Evolutionary conservation across 2,329 filamentous ascomycete species (phyloP), one percentile per base, ranked within the genome.

Genomic region (Monosporascus sp.): DNA sequence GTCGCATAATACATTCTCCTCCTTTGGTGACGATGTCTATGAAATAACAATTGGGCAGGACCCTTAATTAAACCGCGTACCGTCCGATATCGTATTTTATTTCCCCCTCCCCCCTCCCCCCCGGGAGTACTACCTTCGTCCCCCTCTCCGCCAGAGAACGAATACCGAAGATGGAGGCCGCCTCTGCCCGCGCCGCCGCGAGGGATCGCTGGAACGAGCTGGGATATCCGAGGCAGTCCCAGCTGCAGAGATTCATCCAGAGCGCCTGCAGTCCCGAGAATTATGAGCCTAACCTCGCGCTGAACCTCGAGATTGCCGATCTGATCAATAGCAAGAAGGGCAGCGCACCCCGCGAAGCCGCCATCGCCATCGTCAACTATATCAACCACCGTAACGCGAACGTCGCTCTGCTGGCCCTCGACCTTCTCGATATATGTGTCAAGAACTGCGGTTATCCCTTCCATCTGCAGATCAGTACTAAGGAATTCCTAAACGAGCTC

Each of bases 371-470:
- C 60, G 93, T 97, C 64, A 87, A 88, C 73, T 91, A 92, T 68
- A 86, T 97, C 78, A 99, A 99, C 75, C 90, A 96, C 72, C 89
- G 94, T 70, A 99, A 97, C 70, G 89, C 92, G 55, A 97, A 96
- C 71, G 90, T 99, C 61, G 88, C 92, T 56, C 77, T 99, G 60
- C 81, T 97, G 54, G 93, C 94, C 55, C 81, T 97, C 66, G 86
- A 87, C 75, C 83, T 99, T 61, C 89, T 99, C 68, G 94, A 99
- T 70, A 97, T 97, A 58, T 97, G 94, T 72, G 94, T 97, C 72
- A 99, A 99, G 79, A 99, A 99, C 75, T 99, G 94, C 80, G 94
- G 94, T 64, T 99, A 99, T 70, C 92, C 94, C 1, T 99, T 99
- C 72, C 94, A 99, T 68, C 84, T 99, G 54, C 94, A 99, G 73